A percentile compares a stretch with the other conserved stretches of the same genome.
Evolutionary conservation across 208 protist genomes (phyloP).

Genomic region (Crithidia sp.): DNA sequence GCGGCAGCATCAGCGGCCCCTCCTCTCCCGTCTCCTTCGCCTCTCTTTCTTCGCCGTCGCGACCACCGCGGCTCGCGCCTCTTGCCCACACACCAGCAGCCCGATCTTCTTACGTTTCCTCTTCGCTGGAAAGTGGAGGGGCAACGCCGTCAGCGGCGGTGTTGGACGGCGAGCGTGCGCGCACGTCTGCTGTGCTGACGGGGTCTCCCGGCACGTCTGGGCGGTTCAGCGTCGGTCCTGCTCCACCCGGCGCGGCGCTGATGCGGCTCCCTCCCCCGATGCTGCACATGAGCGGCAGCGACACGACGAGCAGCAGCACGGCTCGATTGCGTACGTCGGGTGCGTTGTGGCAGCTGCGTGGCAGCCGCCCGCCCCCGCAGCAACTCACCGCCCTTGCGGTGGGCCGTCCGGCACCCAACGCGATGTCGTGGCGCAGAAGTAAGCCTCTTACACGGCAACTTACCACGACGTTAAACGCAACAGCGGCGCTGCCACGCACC

Average conservation of each 20-base stretch:
- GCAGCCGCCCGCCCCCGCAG: neutral
- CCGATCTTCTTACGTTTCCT: neutral
- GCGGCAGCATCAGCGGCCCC: neutral
- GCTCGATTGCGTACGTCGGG: too few species aligned
- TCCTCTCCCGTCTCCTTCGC: neutral
- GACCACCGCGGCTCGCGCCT: conserved; percentile 3
- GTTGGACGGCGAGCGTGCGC: neutral
- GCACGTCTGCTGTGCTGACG: too few species aligned
- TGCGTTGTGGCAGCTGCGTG: too few species aligned
- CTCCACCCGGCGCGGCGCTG: too few species aligned
- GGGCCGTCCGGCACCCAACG: conserved; percentile 1
- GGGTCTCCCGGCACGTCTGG: too few species aligned
- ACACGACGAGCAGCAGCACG: neutral
- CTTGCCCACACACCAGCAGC: neutral
- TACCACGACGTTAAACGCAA: neutral
- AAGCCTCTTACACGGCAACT: conserved; percentile 13
- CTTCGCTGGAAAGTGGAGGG: neutral
- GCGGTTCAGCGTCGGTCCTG: too few species aligned
- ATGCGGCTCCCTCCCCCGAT: neutral
- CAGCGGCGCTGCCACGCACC: neutral
- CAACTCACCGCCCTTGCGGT: neutral
- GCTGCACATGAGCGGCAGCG: neutral
- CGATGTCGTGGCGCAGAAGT: conserved; percentile 10
- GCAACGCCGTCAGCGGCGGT: neutral
- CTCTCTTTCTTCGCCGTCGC: neutral